These are phyloP conservation scores for Salvia splendens DNA, from an alignment of 257 asterid genomes.

Conservation along the genomic window DNA sequence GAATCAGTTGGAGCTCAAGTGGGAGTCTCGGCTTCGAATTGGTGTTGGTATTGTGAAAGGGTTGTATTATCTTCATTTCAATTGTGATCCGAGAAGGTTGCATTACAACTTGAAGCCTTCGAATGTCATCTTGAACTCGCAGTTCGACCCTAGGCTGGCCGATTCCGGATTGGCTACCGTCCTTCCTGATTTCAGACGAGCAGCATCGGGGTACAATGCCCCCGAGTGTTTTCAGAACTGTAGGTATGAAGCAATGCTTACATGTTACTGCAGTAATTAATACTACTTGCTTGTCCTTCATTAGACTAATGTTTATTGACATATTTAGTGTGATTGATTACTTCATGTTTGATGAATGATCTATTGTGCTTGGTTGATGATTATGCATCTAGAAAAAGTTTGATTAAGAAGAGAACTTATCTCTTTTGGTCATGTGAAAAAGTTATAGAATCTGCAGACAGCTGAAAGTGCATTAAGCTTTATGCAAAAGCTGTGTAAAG, in stretches of 20 bases:
- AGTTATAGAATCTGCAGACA: slow-evolving; percentile 19
- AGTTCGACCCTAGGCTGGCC: slow-evolving; percentile 73
- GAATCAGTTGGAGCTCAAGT: slow-evolving; percentile 62
- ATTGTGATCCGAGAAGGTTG: slow-evolving; percentile 61
- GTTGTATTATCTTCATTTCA: slow-evolving; percentile 78
- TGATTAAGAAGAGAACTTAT: neutral
- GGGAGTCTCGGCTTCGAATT: slow-evolving; percentile 77
- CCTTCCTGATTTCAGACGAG: slow-evolving; percentile 52
- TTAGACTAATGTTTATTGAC: neutral
- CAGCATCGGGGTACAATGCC: slow-evolving; percentile 58
- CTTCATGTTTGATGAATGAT: neutral
- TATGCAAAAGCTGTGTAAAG: slow-evolving; percentile 31
- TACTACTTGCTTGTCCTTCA: neutral
- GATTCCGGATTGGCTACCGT: slow-evolving; percentile 76
- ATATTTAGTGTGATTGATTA: neutral
- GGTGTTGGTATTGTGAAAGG: slow-evolving; percentile 83
- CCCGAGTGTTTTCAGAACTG: slow-evolving; percentile 72
- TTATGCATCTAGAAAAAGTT: neutral
- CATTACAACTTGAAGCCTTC: slow-evolving; percentile 86
- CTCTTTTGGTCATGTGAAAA: slow-evolving; percentile 2
- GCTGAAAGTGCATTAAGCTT: slow-evolving; percentile 32
- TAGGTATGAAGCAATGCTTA: slow-evolving; percentile 49
- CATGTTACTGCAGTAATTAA: neutral
- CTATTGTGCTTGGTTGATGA: neutral
- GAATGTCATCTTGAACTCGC: slow-evolving; percentile 74